These are phyloP conservation scores for Paecilomyces dactylethromorphus DNA, from an alignment of 2,329 filamentous ascomycete genomes.

Conservation along the genomic window DNA sequence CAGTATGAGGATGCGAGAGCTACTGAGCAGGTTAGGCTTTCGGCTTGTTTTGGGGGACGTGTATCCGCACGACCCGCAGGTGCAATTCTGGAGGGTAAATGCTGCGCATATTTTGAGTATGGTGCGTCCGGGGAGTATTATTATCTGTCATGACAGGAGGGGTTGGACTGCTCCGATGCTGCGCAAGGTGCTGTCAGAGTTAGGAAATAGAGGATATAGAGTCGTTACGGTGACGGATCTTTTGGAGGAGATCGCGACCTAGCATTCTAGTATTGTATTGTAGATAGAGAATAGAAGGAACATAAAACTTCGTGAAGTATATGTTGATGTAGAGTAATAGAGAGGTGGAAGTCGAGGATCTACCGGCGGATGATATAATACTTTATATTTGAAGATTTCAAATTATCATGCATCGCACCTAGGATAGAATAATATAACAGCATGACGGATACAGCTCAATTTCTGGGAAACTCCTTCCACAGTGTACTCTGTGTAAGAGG, in stretches of 20 bases:
- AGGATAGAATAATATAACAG: too few species aligned
- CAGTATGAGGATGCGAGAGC: constrained; percentile 58
- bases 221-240: constrained; percentile 67
- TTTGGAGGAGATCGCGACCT: constrained; percentile 32
- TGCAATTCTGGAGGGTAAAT: constrained; percentile 63
- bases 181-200: constrained; percentile 61
- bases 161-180: constrained; percentile 81
- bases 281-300: background rate
- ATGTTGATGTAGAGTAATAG: background rate
- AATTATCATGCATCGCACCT: too few species aligned
- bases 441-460: too few species aligned
- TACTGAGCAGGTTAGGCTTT: constrained; percentile 59
- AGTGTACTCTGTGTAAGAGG: background rate
- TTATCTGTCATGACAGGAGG: constrained; percentile 80
- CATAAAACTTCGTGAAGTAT: background rate
- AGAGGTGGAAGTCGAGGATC: background rate
- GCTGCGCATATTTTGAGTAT: constrained; percentile 74
- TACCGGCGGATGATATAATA: background rate
- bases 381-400: background rate
- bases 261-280: background rate
- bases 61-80: constrained; percentile 89
- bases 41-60: constrained; percentile 72
- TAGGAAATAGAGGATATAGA: constrained; percentile 62
- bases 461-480: too few species aligned
- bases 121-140: constrained; percentile 67